Conservation (phyloP, 75 land plant genomes). For the Ceratopteris richardii region DNA sequence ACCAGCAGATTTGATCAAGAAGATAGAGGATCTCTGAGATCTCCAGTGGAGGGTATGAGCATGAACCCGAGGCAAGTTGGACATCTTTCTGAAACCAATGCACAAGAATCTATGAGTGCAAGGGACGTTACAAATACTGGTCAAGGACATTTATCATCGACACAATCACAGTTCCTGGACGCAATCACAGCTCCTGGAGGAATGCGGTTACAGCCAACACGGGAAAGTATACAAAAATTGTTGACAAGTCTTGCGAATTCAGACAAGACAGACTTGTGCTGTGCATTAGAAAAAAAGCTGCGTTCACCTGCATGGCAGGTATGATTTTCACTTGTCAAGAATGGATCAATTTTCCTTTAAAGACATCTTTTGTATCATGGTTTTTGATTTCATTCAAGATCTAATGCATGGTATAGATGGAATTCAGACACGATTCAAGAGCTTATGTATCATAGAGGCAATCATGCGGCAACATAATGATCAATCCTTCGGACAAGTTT, state of each 20-base stretch:
- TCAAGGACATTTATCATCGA: conserved; percentile 23
- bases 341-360: not conserved
- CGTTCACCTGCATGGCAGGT: conserved; percentile 90
- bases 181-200: conserved; percentile 86
- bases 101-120: conserved; percentile 26
- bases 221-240: conserved; percentile 57
- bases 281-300: conserved; percentile 54
- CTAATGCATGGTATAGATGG: not conserved
- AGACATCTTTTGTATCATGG: too few species aligned
- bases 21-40: conserved; percentile 46
- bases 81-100: conserved; percentile 47
- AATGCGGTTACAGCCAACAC: conserved; percentile 93
- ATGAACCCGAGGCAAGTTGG: too few species aligned
- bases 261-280: conserved; percentile 34
- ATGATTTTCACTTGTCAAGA: not conserved
- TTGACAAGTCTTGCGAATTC: conserved; percentile 59
- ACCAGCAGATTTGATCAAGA: conserved; percentile 17
- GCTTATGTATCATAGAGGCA: not conserved
- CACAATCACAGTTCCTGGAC: conserved; percentile 80
- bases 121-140: conserved; percentile 12
- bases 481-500: not conserved
- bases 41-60: conserved; percentile 61
- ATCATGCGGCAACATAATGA: not conserved
- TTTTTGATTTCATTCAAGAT: not conserved
- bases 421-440: not conserved